These are phyloP conservation scores for Yarrowia bubula DNA, from an alignment of 805 yeast genomes.

Conservation along the genomic window DNA sequence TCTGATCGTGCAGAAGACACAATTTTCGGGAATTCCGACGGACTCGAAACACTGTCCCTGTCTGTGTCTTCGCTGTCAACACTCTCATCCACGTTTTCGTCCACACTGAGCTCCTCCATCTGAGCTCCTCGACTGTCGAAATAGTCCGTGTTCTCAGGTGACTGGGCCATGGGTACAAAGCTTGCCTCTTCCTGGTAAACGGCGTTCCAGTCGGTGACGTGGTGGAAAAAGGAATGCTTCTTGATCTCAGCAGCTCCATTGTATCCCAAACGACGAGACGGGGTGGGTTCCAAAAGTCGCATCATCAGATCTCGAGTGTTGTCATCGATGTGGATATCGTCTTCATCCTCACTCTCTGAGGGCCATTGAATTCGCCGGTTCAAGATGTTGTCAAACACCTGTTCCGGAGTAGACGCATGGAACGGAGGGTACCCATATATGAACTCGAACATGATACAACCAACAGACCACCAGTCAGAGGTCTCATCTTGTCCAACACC, in stretches of 20 bases:
- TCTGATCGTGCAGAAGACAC: neutral
- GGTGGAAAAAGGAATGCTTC: constrained; percentile 71
- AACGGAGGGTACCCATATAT: constrained; percentile 94
- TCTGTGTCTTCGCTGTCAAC: constrained; percentile 40
- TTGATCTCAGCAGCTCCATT: constrained; percentile 78
- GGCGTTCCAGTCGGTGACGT: constrained; percentile 64
- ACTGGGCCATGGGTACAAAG: constrained; percentile 73
- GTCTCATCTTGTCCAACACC: constrained; percentile 80
- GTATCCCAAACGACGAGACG: constrained; percentile 64
- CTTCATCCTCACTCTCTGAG: constrained; percentile 42
- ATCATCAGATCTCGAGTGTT: constrained; percentile 73
- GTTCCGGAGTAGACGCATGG: constrained; percentile 73
- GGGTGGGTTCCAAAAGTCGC: constrained; percentile 61
- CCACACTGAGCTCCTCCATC: constrained; percentile 49
- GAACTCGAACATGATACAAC: constrained; percentile 91
- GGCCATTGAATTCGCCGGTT: constrained; percentile 85
- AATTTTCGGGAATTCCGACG: constrained; percentile 13
- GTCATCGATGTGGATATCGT: constrained; percentile 44
- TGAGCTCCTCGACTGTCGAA: constrained; percentile 90
- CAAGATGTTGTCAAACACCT: constrained; percentile 79
- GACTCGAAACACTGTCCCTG: neutral
- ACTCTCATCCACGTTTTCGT: constrained; percentile 29
- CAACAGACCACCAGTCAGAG: constrained; percentile 99
- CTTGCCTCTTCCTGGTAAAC: constrained; percentile 71
- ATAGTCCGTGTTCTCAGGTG: constrained; percentile 87